phyloP scores from a whole-genome alignment of 441 rosid species.

The Kokia cookei region DNA sequence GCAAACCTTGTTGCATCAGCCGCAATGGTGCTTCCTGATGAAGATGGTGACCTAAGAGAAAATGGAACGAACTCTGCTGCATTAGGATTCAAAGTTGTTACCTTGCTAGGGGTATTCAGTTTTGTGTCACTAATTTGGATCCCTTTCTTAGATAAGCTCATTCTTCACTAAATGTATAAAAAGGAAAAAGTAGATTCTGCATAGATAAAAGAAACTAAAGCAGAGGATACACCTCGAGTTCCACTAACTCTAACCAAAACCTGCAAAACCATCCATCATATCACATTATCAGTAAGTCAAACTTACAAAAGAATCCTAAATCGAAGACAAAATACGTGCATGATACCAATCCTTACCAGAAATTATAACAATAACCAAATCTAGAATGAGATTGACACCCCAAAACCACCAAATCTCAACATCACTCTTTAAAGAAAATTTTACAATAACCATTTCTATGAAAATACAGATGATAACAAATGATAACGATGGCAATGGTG shows the following conservation, averaged over 20 bases:
- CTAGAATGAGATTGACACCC: constrained; percentile 3
- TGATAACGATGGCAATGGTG: background rate
- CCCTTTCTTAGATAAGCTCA: constrained; percentile 83
- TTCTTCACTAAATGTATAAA: constrained; percentile 36
- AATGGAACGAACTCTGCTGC: constrained; percentile 94
- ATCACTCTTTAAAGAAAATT: background rate
- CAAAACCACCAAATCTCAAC: background rate
- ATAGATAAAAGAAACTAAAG: constrained; percentile 11
- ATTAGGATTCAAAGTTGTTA: constrained; percentile 80
- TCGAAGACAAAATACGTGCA: constrained; percentile 7
- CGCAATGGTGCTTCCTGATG: constrained; percentile 42
- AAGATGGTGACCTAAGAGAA: constrained; percentile 59
- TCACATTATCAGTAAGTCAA: constrained; percentile 13
- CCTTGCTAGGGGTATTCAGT: constrained; percentile 44
- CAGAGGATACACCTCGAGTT: constrained; percentile 7
- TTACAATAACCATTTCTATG: background rate
- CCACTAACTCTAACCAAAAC: constrained; percentile 50
- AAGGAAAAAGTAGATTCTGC: constrained; percentile 16
- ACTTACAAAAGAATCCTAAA: constrained; percentile 16
- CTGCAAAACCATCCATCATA: constrained; percentile 38
- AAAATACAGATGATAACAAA: background rate
- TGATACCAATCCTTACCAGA: background rate
- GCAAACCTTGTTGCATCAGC: constrained; percentile 46
- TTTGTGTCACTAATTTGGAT: constrained; percentile 50
- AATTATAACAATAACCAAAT: constrained; percentile 9